Base-by-base conservation (phyloP, 2,329 filamentous ascomycete genomes). In the Onygenales sp. region DNA sequence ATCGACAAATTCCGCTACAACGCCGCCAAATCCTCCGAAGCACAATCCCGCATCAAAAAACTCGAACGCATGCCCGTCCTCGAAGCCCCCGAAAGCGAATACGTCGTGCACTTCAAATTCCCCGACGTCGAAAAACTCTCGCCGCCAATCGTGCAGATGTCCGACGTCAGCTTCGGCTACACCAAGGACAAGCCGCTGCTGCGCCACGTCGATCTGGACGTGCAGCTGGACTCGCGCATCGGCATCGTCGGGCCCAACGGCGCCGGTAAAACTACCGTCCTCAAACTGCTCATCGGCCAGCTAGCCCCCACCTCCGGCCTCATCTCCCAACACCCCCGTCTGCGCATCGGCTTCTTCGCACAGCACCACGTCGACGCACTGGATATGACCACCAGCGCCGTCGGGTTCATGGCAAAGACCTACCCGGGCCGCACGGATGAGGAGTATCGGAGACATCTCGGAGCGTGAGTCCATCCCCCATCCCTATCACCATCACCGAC, bases 1-100 rank as follows among this genome's bases (percentile, higher is more conserved):
- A 98, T 98, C 74, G 93, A 98, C 80, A 98, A 98, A 74, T 98
- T 98, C 80, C 84, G 93, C 51, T 98, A 98, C 80, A 98, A 98
- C 67, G 93, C 93, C 32, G 93, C 92, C 65, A 98, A 98, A 72
- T 96, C 93, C 0, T 95, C 92, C 7, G 93, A 98, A 77, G 93
- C 93, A 1, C 93, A 98, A 68, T 97, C 92, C 0, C 85, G 93
- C 65, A 97, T 98, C 81, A 98, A 98, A 80, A 98, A 98, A 70
- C 78, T 98, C 57, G 94, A 98, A 71, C 89, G 87, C 66, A 96
- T 98, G 88, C 93, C 94, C 1, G 77, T 95, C 1, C 80, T 98
- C 51, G 87, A 95, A 63, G 70, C 91, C 0, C 94, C 93, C 5
- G 93, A 98, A 75, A 83, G 84, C 55, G 92, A 95, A 70, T 98